Evolutionary conservation across 345 rosid genomes (phyloP).

Genomic region (Anacardium occidentale): DNA sequence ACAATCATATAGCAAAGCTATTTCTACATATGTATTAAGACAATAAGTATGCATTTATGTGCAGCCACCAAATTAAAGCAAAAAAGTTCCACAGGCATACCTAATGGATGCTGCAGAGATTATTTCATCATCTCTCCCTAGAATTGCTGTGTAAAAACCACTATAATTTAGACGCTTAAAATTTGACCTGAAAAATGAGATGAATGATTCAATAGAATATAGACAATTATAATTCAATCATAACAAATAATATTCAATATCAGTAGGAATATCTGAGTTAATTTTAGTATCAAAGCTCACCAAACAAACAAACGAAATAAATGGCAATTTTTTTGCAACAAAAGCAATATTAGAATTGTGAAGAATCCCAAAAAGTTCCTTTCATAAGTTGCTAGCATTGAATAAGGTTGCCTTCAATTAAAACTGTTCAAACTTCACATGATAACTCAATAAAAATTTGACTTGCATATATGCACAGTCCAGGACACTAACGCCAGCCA

Average conservation of each 20-base stretch:
- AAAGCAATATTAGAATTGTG: not conserved
- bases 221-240: not conserved
- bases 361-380: not conserved
- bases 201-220: slow-evolving; percentile 2
- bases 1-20: not conserved
- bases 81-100: slow-evolving; percentile 31
- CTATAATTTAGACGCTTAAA: slow-evolving; percentile 70
- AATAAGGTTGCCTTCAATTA: not conserved
- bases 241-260: not conserved
- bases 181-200: slow-evolving; percentile 66
- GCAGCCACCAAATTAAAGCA: not conserved
- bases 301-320: not conserved
- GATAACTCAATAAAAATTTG: not conserved
- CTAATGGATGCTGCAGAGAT: slow-evolving; percentile 84
- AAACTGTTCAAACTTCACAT: not conserved
- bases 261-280: not conserved
- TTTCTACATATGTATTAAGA: not conserved
- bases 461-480: not conserved
- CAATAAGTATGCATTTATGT: slow-evolving; percentile 7
- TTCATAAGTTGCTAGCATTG: not conserved
- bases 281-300: not conserved
- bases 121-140: slow-evolving; percentile 89
- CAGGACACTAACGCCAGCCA: not conserved
- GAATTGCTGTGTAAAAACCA: slow-evolving; percentile 69
- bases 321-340: not conserved